Evolutionary conservation across 257 asterid genomes (phyloP).

Genomic region (Ophiorrhiza pumila): DNA sequence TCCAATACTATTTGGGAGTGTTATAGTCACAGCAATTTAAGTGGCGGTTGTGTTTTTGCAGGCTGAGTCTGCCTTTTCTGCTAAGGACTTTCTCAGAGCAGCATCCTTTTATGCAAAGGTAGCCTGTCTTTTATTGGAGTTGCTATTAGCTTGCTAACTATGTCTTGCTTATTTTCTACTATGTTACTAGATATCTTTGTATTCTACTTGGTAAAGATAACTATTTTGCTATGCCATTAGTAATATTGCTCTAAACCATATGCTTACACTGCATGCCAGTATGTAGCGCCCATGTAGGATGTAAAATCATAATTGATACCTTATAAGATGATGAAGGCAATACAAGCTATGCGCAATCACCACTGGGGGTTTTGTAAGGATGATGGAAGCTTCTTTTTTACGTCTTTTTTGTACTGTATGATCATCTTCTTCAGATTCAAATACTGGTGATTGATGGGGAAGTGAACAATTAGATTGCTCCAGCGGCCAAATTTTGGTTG

Average conservation of each 20-base stretch:
- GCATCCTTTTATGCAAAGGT: slow-evolving; percentile 96
- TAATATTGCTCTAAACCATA: not conserved
- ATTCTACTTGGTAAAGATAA: not conserved
- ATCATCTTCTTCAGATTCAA: not conserved
- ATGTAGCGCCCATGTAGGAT: not conserved
- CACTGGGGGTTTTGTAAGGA: not conserved
- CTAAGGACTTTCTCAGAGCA: slow-evolving; percentile 89
- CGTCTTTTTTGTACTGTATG: not conserved
- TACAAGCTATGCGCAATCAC: not conserved
- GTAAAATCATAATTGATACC: not conserved
- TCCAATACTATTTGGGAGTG: not conserved
- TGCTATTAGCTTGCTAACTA: not conserved
- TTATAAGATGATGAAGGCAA: not conserved
- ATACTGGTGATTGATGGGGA: not conserved
- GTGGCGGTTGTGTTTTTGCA: slow-evolving; percentile 35
- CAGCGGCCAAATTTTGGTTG: not conserved
- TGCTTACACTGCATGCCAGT: not conserved
- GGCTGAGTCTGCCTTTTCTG: slow-evolving; percentile 92
- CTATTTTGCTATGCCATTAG: not conserved
- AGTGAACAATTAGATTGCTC: not conserved
- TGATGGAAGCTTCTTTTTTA: not conserved
- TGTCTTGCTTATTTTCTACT: slow-evolving; percentile 8
- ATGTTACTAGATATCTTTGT: not conserved
- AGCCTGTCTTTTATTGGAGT: not conserved
- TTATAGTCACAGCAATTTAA: not conserved